These are phyloP conservation scores for Tulasnella sp. DNA, from an alignment of 768 basidiomycete species.

Conservation along the genomic window DNA sequence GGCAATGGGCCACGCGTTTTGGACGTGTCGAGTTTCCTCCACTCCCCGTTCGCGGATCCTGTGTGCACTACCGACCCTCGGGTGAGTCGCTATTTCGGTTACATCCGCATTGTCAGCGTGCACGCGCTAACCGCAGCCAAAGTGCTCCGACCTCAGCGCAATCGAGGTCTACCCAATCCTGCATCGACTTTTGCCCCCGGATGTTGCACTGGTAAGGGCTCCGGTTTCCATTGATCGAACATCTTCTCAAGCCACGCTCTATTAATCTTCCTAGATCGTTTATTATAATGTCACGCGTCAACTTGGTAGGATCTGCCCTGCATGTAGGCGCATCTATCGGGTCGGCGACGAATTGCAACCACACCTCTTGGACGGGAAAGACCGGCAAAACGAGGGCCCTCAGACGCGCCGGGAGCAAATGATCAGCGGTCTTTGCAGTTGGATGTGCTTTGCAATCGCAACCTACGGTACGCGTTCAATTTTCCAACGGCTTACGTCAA, in stretches of 20 bases:
- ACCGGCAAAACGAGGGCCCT: slow-evolving; percentile 26
- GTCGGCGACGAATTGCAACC: slow-evolving; percentile 68
- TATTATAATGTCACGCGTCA: slow-evolving; percentile 87
- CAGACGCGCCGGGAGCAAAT: slow-evolving; percentile 27
- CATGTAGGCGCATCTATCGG: slow-evolving; percentile 71
- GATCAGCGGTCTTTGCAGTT: slow-evolving; percentile 35
- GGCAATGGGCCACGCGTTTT: slow-evolving; percentile 79
- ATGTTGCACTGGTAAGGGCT: slow-evolving; percentile 64
- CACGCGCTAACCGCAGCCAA: background rate
- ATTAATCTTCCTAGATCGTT: slow-evolving; percentile 54
- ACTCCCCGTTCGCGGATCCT: slow-evolving; percentile 67
- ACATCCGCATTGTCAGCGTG: background rate
- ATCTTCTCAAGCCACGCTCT: slow-evolving; percentile 16
- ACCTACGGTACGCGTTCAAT: slow-evolving; percentile 22
- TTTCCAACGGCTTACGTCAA: background rate
- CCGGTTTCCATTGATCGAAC: slow-evolving; percentile 10
- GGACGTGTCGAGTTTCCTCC: slow-evolving; percentile 65
- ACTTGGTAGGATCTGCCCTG: slow-evolving; percentile 72
- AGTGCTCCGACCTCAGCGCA: slow-evolving; percentile 78
- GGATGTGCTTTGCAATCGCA: slow-evolving; percentile 31
- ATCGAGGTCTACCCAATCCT: slow-evolving; percentile 77
- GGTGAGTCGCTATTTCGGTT: background rate
- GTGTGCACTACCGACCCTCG: slow-evolving; percentile 61
- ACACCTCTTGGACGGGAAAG: slow-evolving; percentile 36
- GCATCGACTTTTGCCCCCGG: slow-evolving; percentile 66